A percentile compares a stretch with the other conserved stretches of the same genome.
phyloP scores from a whole-genome alignment of 495 filamentous ascomycete genomes.

The Lineolata rhizophorae region DNA sequence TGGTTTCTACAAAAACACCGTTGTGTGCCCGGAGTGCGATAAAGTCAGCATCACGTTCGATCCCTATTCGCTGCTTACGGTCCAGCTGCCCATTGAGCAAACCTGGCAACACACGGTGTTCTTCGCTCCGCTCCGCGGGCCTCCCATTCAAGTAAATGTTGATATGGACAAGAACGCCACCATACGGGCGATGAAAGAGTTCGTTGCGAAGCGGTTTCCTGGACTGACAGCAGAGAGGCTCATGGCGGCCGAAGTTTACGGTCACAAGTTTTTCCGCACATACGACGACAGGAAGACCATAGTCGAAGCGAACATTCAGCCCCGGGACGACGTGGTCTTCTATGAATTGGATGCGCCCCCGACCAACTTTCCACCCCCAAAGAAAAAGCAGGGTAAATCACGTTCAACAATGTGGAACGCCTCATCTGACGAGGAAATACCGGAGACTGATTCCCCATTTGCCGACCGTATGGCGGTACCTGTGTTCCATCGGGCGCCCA shows the following conservation, averaged over 20 bases:
- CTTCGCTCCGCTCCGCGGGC: constrained; percentile 45
- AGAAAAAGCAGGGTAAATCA: constrained; percentile 21
- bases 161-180: constrained; percentile 70
- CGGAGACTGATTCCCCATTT: constrained; percentile 35
- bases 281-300: constrained; percentile 46
- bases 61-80: constrained; percentile 82
- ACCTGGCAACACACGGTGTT: constrained; percentile 49
- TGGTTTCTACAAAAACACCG: constrained; percentile 93
- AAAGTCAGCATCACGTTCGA: constrained; percentile 99
- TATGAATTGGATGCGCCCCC: constrained; percentile 63
- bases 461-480: constrained; percentile 58
- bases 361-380: constrained; percentile 43
- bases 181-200: constrained; percentile 53
- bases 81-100: constrained; percentile 71
- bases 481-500: constrained; percentile 45
- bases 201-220: constrained; percentile 40
- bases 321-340: constrained; percentile 43
- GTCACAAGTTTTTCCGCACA: constrained; percentile 57
- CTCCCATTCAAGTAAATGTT: constrained; percentile 50
- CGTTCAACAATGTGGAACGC: constrained; percentile 1
- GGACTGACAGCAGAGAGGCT: constrained; percentile 32
- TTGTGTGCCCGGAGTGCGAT: constrained; percentile 71
- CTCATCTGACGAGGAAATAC: constrained; percentile 32
- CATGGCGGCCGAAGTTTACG: constrained; percentile 59
- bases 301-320: constrained; percentile 40